Base-by-base conservation (phyloP, 2,329 filamentous ascomycete species). In the Myrmaecium sp. region DNA sequence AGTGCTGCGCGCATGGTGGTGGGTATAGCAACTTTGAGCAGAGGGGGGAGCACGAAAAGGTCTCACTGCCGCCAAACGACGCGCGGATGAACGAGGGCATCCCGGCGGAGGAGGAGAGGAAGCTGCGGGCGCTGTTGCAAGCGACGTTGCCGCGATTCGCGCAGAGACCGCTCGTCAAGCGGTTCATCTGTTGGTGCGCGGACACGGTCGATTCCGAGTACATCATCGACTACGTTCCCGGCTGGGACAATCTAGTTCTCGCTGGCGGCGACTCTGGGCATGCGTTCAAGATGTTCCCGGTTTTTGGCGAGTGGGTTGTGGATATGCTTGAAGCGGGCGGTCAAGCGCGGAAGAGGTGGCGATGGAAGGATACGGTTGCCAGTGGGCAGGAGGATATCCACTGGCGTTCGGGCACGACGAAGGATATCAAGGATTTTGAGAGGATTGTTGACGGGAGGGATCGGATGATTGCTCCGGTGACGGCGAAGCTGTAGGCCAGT, bases 151-250 rank as follows among this genome's bases (percentile, higher is more conserved):
- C 67, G 0, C 49, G 47, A 21, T 51, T 72, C 12, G 58, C 60
- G 0, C 55, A 68, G 10, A 42, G 69, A 3, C 66, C 67, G 0
- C 49, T 74, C n/a, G 58, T 73, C 2, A 51, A 60, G 16, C 59
- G 60, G 37, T 57, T 55, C 2, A 44, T 74, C n/a, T 74, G 70
- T 39, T 74, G 69, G 69, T 69, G 68, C 32, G 66, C 67, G 1
- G 70, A 75, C 36, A 68, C 66, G 0, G 53, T 46, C 5, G 64
- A 72, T 36, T 69, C 66, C 0, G 64, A 74, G 24, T 74, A 61
- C 34, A 57, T 69, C 25, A 57, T 74, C 22, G 69, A 74, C 39
- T 66, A 58, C 28, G 60, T 73, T 1, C 68, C 68, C 0, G 42
- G 49, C 1, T 63, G 55, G 1, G 41, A 44, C 2, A 58, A 55